Evolutionary conservation across 2,329 filamentous ascomycete species (phyloP), one percentile per base, ranked within the genome.

Genomic region (Gnomoniopsis sp.): DNA sequence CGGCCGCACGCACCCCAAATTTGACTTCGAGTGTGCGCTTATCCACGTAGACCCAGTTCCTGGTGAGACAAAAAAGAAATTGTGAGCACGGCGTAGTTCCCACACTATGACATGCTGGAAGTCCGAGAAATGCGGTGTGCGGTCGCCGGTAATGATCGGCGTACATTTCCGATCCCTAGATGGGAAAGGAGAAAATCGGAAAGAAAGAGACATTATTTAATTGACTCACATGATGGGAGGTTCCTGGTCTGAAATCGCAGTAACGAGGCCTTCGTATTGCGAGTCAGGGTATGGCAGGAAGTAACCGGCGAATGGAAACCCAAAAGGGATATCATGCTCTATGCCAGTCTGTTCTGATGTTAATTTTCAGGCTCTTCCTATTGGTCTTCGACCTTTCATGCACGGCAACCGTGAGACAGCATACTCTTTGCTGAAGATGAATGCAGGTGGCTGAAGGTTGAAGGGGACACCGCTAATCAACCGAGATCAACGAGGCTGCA

Each of bases 241-340:
- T 15, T 75, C 75, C 3, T 46, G n/a, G 53, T 79, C 74, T 36
- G 73, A 77, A 43, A 80, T 79, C 11, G 76, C 79, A 50, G 74
- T 79, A 30, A 80, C 78, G 2, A 80, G 68, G 3, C 78, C 78
- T 41, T 78, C 73, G 47, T 76, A 73, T 26, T 69, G 59, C n/a
- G 73, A 63, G n/a, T 82, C 82, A 3, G 82, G 82, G 62, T 84
- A 85, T 1, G 82, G 81, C 22, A 85, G 71, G 63, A 77, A 85
- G 65, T 86, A 85, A 26, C 82, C 82, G 3, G 79, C 75, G 64
- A 83, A 85, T 0, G 78, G 76, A 65, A 85, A 80, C 3, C 79
- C 77, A 53, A 71, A 70, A 1, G 62, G 66, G 54, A 67, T 62
- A 54, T 64, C 65, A 49, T 60, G 65, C 36, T 68, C 61, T 54